Percentiles rank a stretch among this genome's conserved stretches.
Evolutionary conservation across 306 rosid species (phyloP).

Genomic region (Coriaria nepalensis): DNA sequence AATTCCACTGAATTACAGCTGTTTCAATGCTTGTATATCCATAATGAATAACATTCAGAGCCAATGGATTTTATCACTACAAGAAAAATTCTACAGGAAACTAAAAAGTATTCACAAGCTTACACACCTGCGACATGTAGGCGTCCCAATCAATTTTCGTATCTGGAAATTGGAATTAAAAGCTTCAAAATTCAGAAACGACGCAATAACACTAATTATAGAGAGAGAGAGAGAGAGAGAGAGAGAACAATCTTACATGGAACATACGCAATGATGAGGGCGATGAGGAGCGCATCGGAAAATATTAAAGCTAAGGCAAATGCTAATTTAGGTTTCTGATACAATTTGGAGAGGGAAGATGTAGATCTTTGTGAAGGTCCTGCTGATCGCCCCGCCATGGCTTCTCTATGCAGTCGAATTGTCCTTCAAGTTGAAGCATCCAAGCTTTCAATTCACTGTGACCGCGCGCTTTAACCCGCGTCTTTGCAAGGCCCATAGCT

Average conservation of each 20-base stretch:
- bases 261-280: slow-evolving; percentile 55
- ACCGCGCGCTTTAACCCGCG: no score
- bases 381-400: slow-evolving; percentile 45
- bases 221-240: neutral
- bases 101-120: neutral
- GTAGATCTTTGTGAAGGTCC: slow-evolving; percentile 20
- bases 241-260: slow-evolving; percentile 49
- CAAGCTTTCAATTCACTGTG: no score
- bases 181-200: neutral
- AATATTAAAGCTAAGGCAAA: slow-evolving; percentile 39
- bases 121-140: slow-evolving; percentile 75
- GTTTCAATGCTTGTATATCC: neutral
- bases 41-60: neutral
- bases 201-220: neutral
- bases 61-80: neutral
- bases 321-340: slow-evolving; percentile 26
- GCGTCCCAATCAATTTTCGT: slow-evolving; percentile 99
- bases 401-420: neutral
- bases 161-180: slow-evolving; percentile 49
- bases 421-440: no score
- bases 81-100: neutral
- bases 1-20: neutral
- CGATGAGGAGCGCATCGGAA: slow-evolving; percentile 46
- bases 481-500: no score
- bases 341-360: neutral